These are phyloP conservation scores for Globisporangium cystogenes DNA, from an alignment of 352 stramenopile genomes.

Conservation along the genomic window DNA sequence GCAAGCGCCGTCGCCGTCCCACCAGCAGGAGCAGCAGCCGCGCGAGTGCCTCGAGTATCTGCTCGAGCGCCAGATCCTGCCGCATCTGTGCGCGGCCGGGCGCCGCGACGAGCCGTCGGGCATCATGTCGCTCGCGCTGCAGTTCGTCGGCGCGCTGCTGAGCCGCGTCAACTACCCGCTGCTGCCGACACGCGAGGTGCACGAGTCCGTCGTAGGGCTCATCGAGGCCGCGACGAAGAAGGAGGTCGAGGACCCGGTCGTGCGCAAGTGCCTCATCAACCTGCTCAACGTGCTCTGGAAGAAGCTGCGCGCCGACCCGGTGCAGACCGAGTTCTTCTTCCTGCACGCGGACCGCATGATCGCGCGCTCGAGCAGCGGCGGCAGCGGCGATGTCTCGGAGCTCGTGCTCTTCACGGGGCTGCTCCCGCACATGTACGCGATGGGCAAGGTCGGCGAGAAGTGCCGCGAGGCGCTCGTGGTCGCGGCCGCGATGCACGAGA, in stretches of 20 bases:
- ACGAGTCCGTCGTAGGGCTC: constrained; percentile 76
- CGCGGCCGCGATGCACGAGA: constrained; percentile 66
- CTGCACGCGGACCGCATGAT: constrained; percentile 58
- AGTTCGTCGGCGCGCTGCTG: constrained; percentile 76
- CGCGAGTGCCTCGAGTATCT: constrained; percentile 82
- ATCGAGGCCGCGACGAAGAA: constrained; percentile 73
- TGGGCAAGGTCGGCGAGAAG: constrained; percentile 75
- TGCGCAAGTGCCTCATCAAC: constrained; percentile 79
- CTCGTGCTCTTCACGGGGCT: constrained; percentile 81
- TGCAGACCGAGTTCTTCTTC: constrained; percentile 89
- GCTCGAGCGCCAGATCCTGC: constrained; percentile 79
- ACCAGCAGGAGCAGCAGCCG: constrained; percentile 19
- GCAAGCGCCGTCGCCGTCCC: constrained; percentile 9
- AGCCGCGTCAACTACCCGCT: constrained; percentile 82
- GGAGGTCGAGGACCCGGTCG: constrained; percentile 77
- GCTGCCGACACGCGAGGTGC: constrained; percentile 71
- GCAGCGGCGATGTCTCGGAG: constrained; percentile 35
- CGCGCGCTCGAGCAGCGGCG: constrained; percentile 28
- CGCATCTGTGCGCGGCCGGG: constrained; percentile 70
- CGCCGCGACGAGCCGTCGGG: constrained; percentile 61
- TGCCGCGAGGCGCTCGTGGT: constrained; percentile 82
- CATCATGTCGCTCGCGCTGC: constrained; percentile 82
- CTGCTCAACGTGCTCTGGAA: constrained; percentile 84
- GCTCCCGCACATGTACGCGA: constrained; percentile 81
- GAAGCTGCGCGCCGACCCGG: constrained; percentile 74